Percentiles rank a stretch among this genome's conserved stretches.
phyloP scores from a whole-genome alignment of 306 rosid species.

The Dryas alaskensis region DNA sequence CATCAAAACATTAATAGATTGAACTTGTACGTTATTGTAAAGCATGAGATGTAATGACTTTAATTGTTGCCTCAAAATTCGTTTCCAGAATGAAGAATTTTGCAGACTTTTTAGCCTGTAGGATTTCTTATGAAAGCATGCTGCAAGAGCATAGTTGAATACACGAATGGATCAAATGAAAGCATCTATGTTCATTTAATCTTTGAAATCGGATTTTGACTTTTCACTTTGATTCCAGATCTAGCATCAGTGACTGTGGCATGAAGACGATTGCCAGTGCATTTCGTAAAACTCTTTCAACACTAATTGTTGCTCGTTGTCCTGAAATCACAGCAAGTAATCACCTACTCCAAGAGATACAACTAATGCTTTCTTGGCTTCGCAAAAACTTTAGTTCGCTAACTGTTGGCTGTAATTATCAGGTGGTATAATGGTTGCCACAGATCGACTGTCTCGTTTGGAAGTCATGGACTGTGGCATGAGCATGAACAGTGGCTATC shows the following conservation, averaged over 20 bases:
- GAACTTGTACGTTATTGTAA: too few species aligned
- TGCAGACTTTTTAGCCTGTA: too few species aligned
- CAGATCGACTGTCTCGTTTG: constrained; percentile 74
- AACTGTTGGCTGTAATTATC: constrained; percentile 28
- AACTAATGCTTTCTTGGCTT: constrained; percentile 7
- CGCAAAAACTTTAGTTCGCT: constrained; percentile 12
- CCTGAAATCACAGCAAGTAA: constrained; percentile 87
- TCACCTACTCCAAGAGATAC: not conserved
- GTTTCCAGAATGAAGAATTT: too few species aligned
- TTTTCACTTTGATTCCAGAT: constrained; percentile 45
- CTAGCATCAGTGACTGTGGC: constrained; percentile 82
- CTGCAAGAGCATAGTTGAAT: too few species aligned
- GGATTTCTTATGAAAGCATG: too few species aligned
- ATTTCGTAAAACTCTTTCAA: constrained; percentile 61
- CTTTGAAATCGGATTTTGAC: constrained; percentile 17
- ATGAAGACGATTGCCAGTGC: constrained; percentile 79
- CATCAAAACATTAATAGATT: too few species aligned
- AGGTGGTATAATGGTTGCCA: constrained; percentile 90
- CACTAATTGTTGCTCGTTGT: constrained; percentile 84
- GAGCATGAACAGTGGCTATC: constrained; percentile 47
- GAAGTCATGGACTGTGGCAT: constrained; percentile 94
- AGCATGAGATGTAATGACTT: too few species aligned
- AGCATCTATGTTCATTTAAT: not conserved
- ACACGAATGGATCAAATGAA: not conserved
- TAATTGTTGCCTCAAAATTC: too few species aligned